Conservation (phyloP, 2,329 filamentous ascomycete species). For the Penicillium sp. region DNA sequence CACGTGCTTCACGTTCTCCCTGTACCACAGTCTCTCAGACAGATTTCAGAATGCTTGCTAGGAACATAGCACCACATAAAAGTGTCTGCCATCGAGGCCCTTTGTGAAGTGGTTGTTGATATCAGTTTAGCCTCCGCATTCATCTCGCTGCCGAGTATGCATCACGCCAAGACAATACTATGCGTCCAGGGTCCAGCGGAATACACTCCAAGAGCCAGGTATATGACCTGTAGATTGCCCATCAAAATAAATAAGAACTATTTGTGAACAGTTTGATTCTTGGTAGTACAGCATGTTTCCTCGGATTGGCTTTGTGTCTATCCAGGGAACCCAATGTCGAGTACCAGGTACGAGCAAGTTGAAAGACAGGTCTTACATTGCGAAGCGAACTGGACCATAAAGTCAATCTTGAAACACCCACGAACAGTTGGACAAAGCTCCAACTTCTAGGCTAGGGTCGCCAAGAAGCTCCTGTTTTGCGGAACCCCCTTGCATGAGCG, state of each 20-base stretch:
- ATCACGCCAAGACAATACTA: conserved; percentile 5
- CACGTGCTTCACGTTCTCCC: too few species aligned
- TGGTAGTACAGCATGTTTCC: too few species aligned
- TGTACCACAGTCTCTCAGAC: too few species aligned
- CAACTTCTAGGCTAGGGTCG: neutral
- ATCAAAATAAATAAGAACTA: too few species aligned
- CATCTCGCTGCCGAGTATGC: neutral
- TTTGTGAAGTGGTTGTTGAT: too few species aligned
- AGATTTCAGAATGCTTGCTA: too few species aligned
- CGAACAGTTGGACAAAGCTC: neutral
- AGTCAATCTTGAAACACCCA: neutral
- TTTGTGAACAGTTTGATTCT: too few species aligned
- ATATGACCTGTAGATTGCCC: neutral
- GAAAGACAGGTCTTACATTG: neutral
- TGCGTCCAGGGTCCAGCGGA: neutral
- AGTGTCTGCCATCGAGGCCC: too few species aligned
- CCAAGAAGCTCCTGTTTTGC: neutral
- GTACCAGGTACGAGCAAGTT: neutral
- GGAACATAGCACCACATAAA: too few species aligned
- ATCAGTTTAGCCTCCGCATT: neutral
- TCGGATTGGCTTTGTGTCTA: neutral
- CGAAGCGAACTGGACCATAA: neutral
- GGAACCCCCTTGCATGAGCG: conserved; percentile 16
- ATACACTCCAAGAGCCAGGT: neutral
- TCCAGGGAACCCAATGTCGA: neutral